Evolutionary conservation across 1,284 basidiomycete species (phyloP).

Genomic region (Cryptococcus jaspeensis): DNA sequence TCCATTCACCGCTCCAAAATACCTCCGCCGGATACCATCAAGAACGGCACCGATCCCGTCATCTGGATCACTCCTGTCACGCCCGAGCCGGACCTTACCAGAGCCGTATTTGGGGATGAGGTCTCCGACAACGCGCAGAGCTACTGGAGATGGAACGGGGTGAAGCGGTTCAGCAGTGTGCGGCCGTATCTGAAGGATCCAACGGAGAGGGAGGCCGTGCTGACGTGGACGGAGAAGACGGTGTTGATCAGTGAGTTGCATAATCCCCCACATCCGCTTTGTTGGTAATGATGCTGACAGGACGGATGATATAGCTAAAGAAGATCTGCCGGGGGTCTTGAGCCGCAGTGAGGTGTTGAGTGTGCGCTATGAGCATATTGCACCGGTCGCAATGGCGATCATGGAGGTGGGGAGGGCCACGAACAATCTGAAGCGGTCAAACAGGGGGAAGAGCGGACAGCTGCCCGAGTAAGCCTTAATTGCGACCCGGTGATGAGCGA

Average conservation of each 20-base stretch:
- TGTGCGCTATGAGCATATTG: slow-evolving; percentile 71
- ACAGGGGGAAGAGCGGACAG: slow-evolving; percentile 16
- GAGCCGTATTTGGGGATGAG: slow-evolving; percentile 80
- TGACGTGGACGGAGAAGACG: slow-evolving; percentile 86
- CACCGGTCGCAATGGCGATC: slow-evolving; percentile 81
- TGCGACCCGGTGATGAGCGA: background rate
- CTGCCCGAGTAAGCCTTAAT: slow-evolving; percentile 28
- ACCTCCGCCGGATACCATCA: slow-evolving; percentile 76
- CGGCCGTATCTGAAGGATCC: slow-evolving; percentile 64
- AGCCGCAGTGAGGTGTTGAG: slow-evolving; percentile 85
- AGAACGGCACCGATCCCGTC: slow-evolving; percentile 75
- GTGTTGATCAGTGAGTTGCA: slow-evolving; percentile 63
- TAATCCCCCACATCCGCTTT: background rate
- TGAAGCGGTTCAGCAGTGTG: slow-evolving; percentile 76
- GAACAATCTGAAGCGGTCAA: slow-evolving; percentile 22
- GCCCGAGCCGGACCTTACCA: slow-evolving; percentile 77
- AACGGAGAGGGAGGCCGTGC: slow-evolving; percentile 54
- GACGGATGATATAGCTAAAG: slow-evolving; percentile 56
- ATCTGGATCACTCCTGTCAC: slow-evolving; percentile 83
- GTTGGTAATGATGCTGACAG: background rate
- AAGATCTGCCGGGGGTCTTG: slow-evolving; percentile 87
- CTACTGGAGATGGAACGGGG: slow-evolving; percentile 64
- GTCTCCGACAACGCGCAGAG: slow-evolving; percentile 74
- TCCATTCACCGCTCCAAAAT: slow-evolving; percentile 72
- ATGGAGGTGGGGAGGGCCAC: slow-evolving; percentile 64